Evolutionary conservation across 768 basidiomycete species (phyloP), one percentile per base, ranked within the genome.

Genomic region (Russula lepida): DNA sequence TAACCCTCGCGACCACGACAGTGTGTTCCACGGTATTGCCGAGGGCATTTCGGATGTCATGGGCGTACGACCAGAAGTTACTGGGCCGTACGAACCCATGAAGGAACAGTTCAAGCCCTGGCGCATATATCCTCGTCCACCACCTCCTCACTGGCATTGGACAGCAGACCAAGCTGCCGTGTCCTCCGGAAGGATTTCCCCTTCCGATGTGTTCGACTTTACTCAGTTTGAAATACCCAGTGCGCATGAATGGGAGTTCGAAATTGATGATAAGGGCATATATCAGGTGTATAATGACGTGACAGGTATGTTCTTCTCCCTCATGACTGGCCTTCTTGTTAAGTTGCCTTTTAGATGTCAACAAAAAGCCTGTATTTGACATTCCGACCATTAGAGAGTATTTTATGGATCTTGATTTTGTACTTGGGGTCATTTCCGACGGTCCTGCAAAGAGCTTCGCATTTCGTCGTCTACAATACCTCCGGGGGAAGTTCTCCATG

Each of bases 401-500:
- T 71, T 99, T 97, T 71, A 79, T 93, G 56, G 97, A 99, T 71
- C 83, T 99, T 6, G 95, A 99, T 70, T 92, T 86, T 70, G 80
- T 98, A 15, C 81, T 98, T 1, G 78, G 81, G 4, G 92, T 98
- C 64, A 97, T 98, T 58, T 83, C 93, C 2, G 92, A 97, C 71
- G 97, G 97, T 0, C 97, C 97, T 0, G 86, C 93, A 6, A 99
- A 99, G 76, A 92, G 89, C 67, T 95, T 97, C 70, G 95, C 97
- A 0, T 98, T 86, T 71, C 82, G 93, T 3, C 74, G 97, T 56
- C 78, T 99, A 62, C 92, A 90, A 73, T 99, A 95, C 71, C 80
- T 99, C 13, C 78, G 85, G 15, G 88, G 90, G 74, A 98, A 98
- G 73, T 98, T 94, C 74, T 88, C 87, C 52, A 91, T 98, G 85